phyloP scores from a whole-genome alignment of 2,329 filamentous ascomycete species.

The Chaetomiaceae sp. region DNA sequence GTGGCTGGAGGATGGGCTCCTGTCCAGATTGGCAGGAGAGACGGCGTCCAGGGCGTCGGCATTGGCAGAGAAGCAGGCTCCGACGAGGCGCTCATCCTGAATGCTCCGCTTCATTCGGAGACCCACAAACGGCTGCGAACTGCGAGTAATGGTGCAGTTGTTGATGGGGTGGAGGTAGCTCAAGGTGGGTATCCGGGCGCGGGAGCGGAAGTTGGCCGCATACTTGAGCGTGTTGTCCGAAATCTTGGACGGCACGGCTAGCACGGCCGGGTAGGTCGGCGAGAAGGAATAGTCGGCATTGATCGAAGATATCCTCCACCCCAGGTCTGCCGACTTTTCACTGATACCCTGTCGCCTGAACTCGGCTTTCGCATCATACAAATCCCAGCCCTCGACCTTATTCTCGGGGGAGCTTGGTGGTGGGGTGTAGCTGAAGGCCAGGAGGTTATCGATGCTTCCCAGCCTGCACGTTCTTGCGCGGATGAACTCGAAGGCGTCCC shows the following conservation, averaged over 20 bases:
- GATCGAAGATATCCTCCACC: slow-evolving; percentile 87
- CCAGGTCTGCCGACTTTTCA: slow-evolving; percentile 68
- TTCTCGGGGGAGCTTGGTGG: slow-evolving; percentile 59
- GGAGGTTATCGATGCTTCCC: slow-evolving; percentile 78
- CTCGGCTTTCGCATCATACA: slow-evolving; percentile 83
- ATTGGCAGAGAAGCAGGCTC: slow-evolving; percentile 82
- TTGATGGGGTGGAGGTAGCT: slow-evolving; percentile 96
- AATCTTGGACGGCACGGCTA: slow-evolving; percentile 81
- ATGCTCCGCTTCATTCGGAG: slow-evolving; percentile 84
- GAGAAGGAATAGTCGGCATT: slow-evolving; percentile 89
- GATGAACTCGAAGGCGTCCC: slow-evolving; percentile 84
- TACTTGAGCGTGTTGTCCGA: slow-evolving; percentile 98
- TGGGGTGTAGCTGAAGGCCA: slow-evolving; percentile 82
- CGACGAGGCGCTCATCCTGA: slow-evolving; percentile 90
- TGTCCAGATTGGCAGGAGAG: slow-evolving; percentile 30
- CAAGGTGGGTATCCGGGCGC: slow-evolving; percentile 79
- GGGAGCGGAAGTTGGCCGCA: slow-evolving; percentile 81
- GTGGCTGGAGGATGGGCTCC: slow-evolving; percentile 46
- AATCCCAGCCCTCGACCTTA: slow-evolving; percentile 70
- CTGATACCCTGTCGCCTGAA: slow-evolving; percentile 84
- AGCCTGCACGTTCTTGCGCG: slow-evolving; percentile 75
- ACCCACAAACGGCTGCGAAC: slow-evolving; percentile 86
- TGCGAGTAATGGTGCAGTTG: slow-evolving; percentile 93
- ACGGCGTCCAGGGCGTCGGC: slow-evolving; percentile 37
- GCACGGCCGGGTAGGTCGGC: slow-evolving; percentile 80